Evolutionary conservation across 176 grass and related monocot genomes (phyloP), one percentile per base, ranked within the genome.

Genomic region (Oryza glumipatula): DNA sequence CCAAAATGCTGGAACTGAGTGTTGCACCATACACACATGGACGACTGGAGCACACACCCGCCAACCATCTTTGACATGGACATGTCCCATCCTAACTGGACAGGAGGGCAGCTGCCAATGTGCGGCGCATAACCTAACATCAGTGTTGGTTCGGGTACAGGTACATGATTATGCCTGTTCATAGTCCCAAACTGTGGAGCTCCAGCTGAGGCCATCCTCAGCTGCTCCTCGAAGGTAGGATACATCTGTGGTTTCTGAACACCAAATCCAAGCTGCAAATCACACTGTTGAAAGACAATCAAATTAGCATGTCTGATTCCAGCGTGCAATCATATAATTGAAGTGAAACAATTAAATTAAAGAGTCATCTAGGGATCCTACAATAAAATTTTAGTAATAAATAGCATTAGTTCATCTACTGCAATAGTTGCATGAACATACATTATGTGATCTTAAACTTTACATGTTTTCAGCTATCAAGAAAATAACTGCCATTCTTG

Each of bases 11-110:
- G 85, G 80, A 96, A 96, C 63, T 92, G 90, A 63, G 60, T 80
- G 76, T 74, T 92, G 79, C 93, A 96, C 96, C 96, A 94, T 26
- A 96, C 94, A 41, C 94, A 96, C 19, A 94, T 73, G 6, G 93
- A 88, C 32, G 93, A 88, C 32, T 87, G 88, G 35, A 85, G 61
- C 48, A 88, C 71, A 30, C 68, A 88, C n/a, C 73, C 83, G 3
- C 72, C 77, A 11, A 77, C 80, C 76, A 89, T 91, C 76, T 89
- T 95, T 3, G 91, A 71, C 60, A 84, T 81, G 9, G 91, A 70
- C 15, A 89, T 35, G 16, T 76, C 94, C 93, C 96, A 99, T 32
- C 88, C 94, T 85, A 96, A 61, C 66, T 96, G 91, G 82, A 91
- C 84, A 11, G 84, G 78, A n/a, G 91, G 86, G 69, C 88, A 91